Evolutionary conservation across 225 moss, liverwort and hornwort genomes (phyloP), one percentile per base, ranked within the genome.

Genomic region (Asterella californica): DNA sequence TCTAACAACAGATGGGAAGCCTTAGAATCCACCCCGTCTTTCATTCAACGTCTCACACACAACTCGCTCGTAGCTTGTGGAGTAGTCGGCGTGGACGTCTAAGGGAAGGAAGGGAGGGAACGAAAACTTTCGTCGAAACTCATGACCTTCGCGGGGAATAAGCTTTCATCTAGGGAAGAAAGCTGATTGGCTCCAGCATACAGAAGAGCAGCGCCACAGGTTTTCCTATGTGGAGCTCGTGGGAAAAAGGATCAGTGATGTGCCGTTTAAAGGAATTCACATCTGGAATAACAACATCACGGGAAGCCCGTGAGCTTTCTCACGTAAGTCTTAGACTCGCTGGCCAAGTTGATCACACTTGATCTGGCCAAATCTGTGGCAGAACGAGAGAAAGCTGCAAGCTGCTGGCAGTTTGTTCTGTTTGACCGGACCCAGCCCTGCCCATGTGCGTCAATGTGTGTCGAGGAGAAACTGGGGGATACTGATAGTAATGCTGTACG

Each of bases 21-120:
- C 53, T 32, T 94, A 93, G 96, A 89, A 79, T 73, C 91, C 94
- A 2, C 88, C 92, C 72, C 79, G 83, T 49, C 81, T 99, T 32
- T 90, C 90, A 77, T 99, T 99, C 87, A 99, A 95, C 83, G 84
- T 99, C 37, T 92, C 95, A 17, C 97, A 99, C 80, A 99, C 97
- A 49, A 76, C 81, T 95, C 97, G 32, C 88, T 99, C 54, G 81
- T 99, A 79, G 93, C 92, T 14, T 99, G 97, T 86, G 93, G 87
- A 69, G 91, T 99, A 54, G 92, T 94, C 67, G 97, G 97, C 42
- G 74, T 99, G 60, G 97, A 99, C 76, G 93, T 95, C 2, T 94
- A 99, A 83, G n/a, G n/a, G n/a, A n/a, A n/a, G n/a, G n/a, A n/a
- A n/a, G 91, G 91, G 85, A 92, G 70, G 78, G 84, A 85, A 74